Percentiles rank a stretch among this genome's conserved stretches.
Evolutionary conservation across 176 grass and related monocot genomes (phyloP).

Genomic region (Eleusine coracana): DNA sequence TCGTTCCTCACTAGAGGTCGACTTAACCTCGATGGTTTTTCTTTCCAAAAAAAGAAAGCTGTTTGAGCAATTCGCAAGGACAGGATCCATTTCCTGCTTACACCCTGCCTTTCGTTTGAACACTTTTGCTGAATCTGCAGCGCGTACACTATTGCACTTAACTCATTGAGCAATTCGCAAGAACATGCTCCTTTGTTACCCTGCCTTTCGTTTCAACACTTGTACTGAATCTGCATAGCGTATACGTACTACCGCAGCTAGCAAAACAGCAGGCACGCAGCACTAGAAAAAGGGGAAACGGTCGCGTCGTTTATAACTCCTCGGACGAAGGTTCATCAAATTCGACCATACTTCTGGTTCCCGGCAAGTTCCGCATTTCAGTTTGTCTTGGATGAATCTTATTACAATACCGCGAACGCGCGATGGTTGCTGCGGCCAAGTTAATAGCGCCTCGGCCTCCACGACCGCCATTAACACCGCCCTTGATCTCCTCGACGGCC

Average conservation of each 20-base stretch:
- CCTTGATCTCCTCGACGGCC: constrained; percentile 34
- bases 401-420: no score
- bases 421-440: not conserved
- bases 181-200: not conserved
- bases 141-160: not conserved
- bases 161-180: not conserved
- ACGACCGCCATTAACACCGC: constrained; percentile 45
- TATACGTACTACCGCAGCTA: not conserved
- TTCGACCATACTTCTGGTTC: not conserved
- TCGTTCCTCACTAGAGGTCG: not conserved
- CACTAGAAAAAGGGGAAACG: not conserved
- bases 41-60: no score
- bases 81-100: no score
- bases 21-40: not conserved
- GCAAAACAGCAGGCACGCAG: not conserved
- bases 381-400: not conserved
- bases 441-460: constrained; percentile 34
- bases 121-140: no score
- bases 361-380: not conserved
- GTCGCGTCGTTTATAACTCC: not conserved
- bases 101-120: no score
- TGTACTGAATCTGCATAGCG: not conserved
- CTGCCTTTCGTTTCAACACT: not conserved
- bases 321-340: not conserved
- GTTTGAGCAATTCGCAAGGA: no score